Evolutionary conservation across 768 basidiomycete species (phyloP), one percentile per base, ranked within the genome.

Genomic region (Aureoboletus auriporus): DNA sequence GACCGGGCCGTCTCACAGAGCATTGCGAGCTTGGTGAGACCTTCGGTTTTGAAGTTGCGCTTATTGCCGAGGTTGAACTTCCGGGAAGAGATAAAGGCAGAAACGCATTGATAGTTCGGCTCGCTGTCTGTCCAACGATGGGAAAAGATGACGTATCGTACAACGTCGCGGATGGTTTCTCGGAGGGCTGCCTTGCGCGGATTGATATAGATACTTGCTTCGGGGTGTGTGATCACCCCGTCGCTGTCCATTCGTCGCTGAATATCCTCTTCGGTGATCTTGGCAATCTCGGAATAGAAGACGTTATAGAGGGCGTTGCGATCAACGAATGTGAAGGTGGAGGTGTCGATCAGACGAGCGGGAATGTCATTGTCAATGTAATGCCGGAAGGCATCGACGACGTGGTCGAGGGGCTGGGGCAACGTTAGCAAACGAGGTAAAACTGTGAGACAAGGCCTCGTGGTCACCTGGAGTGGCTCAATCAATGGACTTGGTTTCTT

Each of bases 281-380:
- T 20, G 9, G 60, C 45, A 16, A 62, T 58, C 2, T 53, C 51
- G 10, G 50, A 12, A 3, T 8, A 37, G 48, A 65, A 64, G 30
- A 65, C 8, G 14, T 53, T 31, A 8, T 50, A 57, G 16, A 64
- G 37, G 23, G 49, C 54, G 7, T 36, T 6, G 20, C 62, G 63
- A 9, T 62, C 52, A 38, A 64, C 54, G 20, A 64, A 63, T 7
- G 30, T 53, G 52, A 63, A 16, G 0, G 11, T 59, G 17, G 52
- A 26, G 1, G 60, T 56, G 42, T 65, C 58, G 14, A 63, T 63
- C 11, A 63, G 49, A 11, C 63, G 61, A 11, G 50, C 38, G 12
- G 62, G 62, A 14, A 64, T 56, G n/a, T 65, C 52, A 28, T 66
- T 64, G 16, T 10, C 38, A 37, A 65, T 55, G 49, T 65, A 61